phyloP scores from a whole-genome alignment of 2,329 filamentous ascomycete genomes.

The Aspergillus chevalieri region DNA sequence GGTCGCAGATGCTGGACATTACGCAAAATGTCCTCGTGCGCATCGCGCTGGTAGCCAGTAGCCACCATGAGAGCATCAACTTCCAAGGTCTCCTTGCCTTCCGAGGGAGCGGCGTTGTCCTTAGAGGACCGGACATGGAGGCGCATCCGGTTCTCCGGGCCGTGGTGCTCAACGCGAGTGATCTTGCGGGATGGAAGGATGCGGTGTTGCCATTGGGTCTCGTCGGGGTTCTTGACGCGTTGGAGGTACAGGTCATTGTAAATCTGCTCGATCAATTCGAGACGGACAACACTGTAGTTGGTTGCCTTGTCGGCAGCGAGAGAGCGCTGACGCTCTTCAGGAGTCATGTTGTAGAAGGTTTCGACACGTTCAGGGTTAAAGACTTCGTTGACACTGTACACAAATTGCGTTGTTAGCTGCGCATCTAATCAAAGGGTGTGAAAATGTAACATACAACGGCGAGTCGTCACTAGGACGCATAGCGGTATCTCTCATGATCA shows the following conservation, averaged over 20 bases:
- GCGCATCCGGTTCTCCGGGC: constrained; percentile 47
- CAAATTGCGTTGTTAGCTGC: not conserved
- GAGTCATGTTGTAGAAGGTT: constrained; percentile 62
- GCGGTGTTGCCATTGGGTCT: constrained; percentile 71
- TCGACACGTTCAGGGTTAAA: constrained; percentile 87
- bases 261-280: constrained; percentile 82
- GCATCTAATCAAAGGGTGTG: not conserved
- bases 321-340: constrained; percentile 54
- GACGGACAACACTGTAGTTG: constrained; percentile 89
- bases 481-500: constrained; percentile 78
- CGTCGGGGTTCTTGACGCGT: constrained; percentile 62
- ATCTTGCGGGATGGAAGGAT: constrained; percentile 68
- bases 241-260: constrained; percentile 88
- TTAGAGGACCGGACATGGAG: constrained; percentile 53
- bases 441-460: constrained; percentile 65
- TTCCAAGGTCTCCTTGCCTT: constrained; percentile 57
- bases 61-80: constrained; percentile 80
- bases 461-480: constrained; percentile 90
- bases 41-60: constrained; percentile 74
- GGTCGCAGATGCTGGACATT: constrained; percentile 62
- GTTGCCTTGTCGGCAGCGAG: constrained; percentile 71
- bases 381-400: constrained; percentile 79
- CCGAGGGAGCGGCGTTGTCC: constrained; percentile 28
- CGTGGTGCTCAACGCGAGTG: constrained; percentile 51
- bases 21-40: constrained; percentile 71